Conservation (phyloP, 176 grass and related monocot species). For the Pontederia crassipes region DNA sequence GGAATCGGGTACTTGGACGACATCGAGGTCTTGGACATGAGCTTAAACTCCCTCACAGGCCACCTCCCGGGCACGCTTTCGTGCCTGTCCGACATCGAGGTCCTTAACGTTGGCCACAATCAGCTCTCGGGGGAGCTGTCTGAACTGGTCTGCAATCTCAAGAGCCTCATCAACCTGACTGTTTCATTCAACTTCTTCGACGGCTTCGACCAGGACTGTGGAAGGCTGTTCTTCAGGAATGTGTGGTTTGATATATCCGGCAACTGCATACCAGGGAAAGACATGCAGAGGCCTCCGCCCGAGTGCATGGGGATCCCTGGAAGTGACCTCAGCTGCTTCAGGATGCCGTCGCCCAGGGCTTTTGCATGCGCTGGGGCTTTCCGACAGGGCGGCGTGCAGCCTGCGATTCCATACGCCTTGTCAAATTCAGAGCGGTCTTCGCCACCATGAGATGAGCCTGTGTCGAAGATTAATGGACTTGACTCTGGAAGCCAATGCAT, state of each 20-base stretch:
- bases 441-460: too few relatives aligned
- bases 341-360: slow-evolving; percentile 31
- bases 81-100: slow-evolving; percentile 68
- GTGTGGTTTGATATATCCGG: slow-evolving; percentile 65
- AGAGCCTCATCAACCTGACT: slow-evolving; percentile 60
- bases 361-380: slow-evolving; percentile 25
- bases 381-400: slow-evolving; percentile 20
- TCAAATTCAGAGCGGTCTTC: neutral
- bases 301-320: slow-evolving; percentile 48
- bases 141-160: slow-evolving; percentile 62
- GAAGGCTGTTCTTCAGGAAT: slow-evolving; percentile 31
- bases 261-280: slow-evolving; percentile 65
- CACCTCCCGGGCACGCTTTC: slow-evolving; percentile 59
- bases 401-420: slow-evolving; percentile 20
- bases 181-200: slow-evolving; percentile 91
- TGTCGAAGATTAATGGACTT: too few relatives aligned
- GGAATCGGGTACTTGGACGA: slow-evolving; percentile 46
- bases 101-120: slow-evolving; percentile 94
- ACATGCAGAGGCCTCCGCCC: slow-evolving; percentile 66
- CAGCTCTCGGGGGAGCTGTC: slow-evolving; percentile 62
- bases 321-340: slow-evolving; percentile 55
- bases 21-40: slow-evolving; percentile 77
- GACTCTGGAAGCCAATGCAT: too few relatives aligned
- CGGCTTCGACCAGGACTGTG: slow-evolving; percentile 54
- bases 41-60: slow-evolving; percentile 62